phyloP scores from a whole-genome alignment of 495 filamentous ascomycete species.

The Hypoxylon rickii region DNA sequence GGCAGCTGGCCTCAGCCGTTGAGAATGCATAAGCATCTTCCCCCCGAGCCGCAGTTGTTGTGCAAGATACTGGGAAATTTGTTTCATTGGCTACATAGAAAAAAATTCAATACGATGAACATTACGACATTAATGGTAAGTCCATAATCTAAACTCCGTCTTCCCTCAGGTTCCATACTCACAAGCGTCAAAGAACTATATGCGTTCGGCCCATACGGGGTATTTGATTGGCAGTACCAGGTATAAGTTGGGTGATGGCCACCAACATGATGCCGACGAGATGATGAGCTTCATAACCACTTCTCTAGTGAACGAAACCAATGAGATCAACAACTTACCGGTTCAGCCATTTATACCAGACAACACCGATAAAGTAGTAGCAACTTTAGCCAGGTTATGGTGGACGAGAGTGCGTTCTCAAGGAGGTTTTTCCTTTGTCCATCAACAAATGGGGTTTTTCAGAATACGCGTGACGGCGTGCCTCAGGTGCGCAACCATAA shows the following conservation, averaged over 20 bases:
- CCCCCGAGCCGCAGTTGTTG: slow-evolving; percentile 83
- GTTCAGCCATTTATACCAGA: too few species aligned
- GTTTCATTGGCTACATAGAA: slow-evolving; percentile 70
- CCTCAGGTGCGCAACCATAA: too few species aligned
- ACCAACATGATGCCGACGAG: slow-evolving; percentile 53
- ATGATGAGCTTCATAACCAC: slow-evolving; percentile 47
- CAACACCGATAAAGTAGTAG: too few species aligned
- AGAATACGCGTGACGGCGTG: too few species aligned
- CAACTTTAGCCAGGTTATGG: too few species aligned
- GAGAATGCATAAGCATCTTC: too few species aligned
- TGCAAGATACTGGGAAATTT: slow-evolving; percentile 74
- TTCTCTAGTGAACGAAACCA: slow-evolving; percentile 49
- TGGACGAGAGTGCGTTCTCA: too few species aligned
- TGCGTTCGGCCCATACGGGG: slow-evolving; percentile 38
- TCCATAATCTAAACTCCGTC: slow-evolving; percentile 1
- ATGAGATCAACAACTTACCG: too few species aligned
- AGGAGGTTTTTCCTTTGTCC: too few species aligned
- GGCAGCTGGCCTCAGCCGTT: too few species aligned
- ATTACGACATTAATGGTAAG: slow-evolving; percentile 68
- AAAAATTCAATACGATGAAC: slow-evolving; percentile 56
- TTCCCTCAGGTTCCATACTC: slow-evolving; percentile 18
- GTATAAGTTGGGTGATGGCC: slow-evolving; percentile 39
- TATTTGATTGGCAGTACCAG: slow-evolving; percentile 9
- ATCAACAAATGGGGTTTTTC: too few species aligned
- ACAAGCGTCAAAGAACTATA: slow-evolving; percentile 44